These are phyloP conservation scores for Fusarium sterilihyphosum DNA, from an alignment of 2,329 filamentous ascomycete species.

Conservation along the genomic window DNA sequence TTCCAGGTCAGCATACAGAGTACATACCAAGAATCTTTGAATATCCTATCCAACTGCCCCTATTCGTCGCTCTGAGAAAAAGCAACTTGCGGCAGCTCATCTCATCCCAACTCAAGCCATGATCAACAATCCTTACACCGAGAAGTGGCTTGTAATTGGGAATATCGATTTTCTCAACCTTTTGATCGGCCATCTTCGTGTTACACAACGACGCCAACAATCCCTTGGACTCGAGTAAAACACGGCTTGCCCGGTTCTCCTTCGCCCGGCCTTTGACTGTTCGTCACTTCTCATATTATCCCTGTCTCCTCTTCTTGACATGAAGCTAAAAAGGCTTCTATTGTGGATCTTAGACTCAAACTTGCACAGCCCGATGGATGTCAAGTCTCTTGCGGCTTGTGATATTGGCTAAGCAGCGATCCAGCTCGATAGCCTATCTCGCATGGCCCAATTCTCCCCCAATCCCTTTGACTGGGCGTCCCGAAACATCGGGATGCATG, in stretches of 20 bases:
- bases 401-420: neutral
- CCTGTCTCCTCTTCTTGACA: neutral
- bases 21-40: neutral
- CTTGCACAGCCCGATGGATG: neutral
- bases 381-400: neutral
- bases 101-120: neutral
- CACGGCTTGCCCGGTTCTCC: neutral
- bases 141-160: neutral
- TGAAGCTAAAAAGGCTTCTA: neutral
- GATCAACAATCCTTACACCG: conserved; percentile 2
- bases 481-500: neutral
- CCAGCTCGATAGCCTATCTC: conserved; percentile 2
- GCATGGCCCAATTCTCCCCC: neutral
- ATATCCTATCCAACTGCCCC: neutral
- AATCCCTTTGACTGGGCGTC: neutral
- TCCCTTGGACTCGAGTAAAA: neutral
- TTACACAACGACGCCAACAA: conserved; percentile 22
- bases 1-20: neutral
- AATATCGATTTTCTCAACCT: neutral
- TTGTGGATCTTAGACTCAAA: conserved; percentile 8
- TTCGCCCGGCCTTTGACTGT: neutral
- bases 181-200: neutral
- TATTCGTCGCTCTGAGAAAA: conserved; percentile 7
- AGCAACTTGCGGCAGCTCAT: conserved; percentile 19
- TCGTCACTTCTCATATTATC: neutral